These are phyloP conservation scores for Candida nonsorbophila DNA, from an alignment of 805 yeast genomes.

Conservation along the genomic window DNA sequence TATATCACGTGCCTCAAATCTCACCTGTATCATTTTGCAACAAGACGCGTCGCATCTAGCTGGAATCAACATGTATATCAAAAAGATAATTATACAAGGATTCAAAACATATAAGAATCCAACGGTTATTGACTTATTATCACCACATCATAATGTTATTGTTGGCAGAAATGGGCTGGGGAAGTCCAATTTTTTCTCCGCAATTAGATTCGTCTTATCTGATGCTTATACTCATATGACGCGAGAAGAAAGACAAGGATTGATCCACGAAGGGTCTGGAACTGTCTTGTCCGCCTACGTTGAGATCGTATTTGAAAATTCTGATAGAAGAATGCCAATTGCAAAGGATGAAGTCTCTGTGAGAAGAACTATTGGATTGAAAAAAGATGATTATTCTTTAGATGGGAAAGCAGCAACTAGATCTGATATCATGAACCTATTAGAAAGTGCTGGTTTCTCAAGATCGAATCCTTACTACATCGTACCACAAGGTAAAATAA, in stretches of 20 bases:
- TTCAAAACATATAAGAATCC: slow-evolving; percentile 89
- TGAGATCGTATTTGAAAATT: slow-evolving; percentile 81
- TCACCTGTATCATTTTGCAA: no score
- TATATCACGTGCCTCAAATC: no score
- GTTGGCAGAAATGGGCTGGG: slow-evolving; percentile 96
- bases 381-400: slow-evolving; percentile 84
- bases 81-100: slow-evolving; percentile 74
- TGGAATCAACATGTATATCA: slow-evolving; percentile 35
- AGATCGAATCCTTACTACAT: slow-evolving; percentile 89
- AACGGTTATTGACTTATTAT: slow-evolving; percentile 68
- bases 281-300: slow-evolving; percentile 91
- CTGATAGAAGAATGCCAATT: slow-evolving; percentile 69
- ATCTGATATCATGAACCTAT: slow-evolving; percentile 70
- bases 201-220: slow-evolving; percentile 85
- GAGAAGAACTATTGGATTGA: slow-evolving; percentile 87
- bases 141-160: slow-evolving; percentile 78
- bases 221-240: slow-evolving; percentile 85
- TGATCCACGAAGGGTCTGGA: slow-evolving; percentile 87
- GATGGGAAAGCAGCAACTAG: slow-evolving; percentile 77
- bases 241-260: slow-evolving; percentile 78
- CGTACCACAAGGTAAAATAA: slow-evolving; percentile 94
- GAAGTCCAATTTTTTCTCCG: slow-evolving; percentile 91
- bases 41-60: no score
- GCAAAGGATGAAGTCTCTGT: slow-evolving; percentile 65
- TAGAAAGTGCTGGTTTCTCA: slow-evolving; percentile 91